These are phyloP conservation scores for Epichloe glyceriae DNA, from an alignment of 2,329 filamentous ascomycete genomes.

Conservation along the genomic window DNA sequence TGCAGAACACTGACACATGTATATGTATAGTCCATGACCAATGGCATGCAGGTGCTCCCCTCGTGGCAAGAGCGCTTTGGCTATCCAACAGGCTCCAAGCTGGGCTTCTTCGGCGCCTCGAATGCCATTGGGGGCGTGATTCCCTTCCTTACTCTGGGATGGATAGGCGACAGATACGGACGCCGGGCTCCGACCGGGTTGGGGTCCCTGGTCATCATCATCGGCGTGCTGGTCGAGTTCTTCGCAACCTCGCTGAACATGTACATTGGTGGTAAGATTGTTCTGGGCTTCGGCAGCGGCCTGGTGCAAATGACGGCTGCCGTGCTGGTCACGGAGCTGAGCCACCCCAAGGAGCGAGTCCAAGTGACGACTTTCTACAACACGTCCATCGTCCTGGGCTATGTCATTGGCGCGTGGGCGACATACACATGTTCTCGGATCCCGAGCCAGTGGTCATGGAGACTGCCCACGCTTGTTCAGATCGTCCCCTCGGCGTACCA, in stretches of 20 bases:
- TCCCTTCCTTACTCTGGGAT: conserved; percentile 22
- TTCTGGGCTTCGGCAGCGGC: conserved; percentile 23
- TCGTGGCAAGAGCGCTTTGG: conserved; percentile 26
- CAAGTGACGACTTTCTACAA: conserved; percentile 26
- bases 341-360: conserved; percentile 26
- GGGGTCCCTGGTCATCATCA: conserved; percentile 26
- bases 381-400: conserved; percentile 27
- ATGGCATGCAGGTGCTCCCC: conserved; percentile 25
- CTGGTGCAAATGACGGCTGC: conserved; percentile 29
- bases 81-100: conserved; percentile 22
- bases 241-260: conserved; percentile 22
- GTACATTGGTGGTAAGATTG: conserved; percentile 26
- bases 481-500: conserved; percentile 29
- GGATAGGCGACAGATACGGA: conserved; percentile 23
- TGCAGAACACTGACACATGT: background rate
- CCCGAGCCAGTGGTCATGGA: conserved; percentile 31
- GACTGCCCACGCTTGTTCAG: conserved; percentile 40
- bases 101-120: conserved; percentile 27
- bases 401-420: conserved; percentile 24
- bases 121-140: conserved; percentile 27
- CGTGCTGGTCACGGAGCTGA: conserved; percentile 29
- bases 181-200: conserved; percentile 22
- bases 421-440: conserved; percentile 21
- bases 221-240: conserved; percentile 22
- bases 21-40: conserved; percentile 22